phyloP scores from a whole-genome alignment of 495 filamentous ascomycete species.

The Penicillium mononematosum region DNA sequence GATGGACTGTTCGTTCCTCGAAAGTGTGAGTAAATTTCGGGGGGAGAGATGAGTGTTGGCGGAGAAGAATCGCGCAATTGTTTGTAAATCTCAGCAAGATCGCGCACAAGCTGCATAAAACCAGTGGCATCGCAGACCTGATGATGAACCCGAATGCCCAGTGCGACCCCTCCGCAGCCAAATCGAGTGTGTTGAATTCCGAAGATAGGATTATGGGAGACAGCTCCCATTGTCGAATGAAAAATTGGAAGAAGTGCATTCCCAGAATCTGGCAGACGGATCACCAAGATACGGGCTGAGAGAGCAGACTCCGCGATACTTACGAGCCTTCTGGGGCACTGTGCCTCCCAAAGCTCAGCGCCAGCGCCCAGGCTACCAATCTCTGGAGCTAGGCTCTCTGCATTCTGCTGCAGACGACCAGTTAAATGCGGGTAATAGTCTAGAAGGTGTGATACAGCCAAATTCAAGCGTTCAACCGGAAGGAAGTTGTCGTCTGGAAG shows the following conservation, averaged over 20 bases:
- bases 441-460: not conserved
- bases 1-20: not conserved
- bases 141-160: conserved; percentile 12
- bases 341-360: conserved; percentile 3
- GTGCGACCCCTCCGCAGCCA: conserved; percentile 11
- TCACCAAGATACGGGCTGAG: not conserved
- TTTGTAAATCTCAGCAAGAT: conserved; percentile 10
- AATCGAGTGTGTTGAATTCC: conserved; percentile 13
- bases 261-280: not conserved
- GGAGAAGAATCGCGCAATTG: not conserved
- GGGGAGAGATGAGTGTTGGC: conserved; percentile 2
- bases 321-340: not conserved
- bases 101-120: conserved; percentile 2
- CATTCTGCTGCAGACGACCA: conserved; percentile 5
- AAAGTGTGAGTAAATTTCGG: conserved; percentile 6
- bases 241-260: conserved; percentile 3
- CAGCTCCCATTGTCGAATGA: not conserved
- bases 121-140: conserved; percentile 11
- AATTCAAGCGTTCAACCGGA: not conserved
- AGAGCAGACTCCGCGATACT: not conserved
- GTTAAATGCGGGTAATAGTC: conserved; percentile 14
- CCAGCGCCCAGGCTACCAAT: not conserved
- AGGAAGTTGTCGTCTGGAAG: not conserved
- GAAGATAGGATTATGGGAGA: conserved; percentile 5
- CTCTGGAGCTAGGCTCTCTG: not conserved